These are phyloP conservation scores for Mortierella sp. DNA, from an alignment of 371 early-diverging fungal genomes.

Conservation along the genomic window DNA sequence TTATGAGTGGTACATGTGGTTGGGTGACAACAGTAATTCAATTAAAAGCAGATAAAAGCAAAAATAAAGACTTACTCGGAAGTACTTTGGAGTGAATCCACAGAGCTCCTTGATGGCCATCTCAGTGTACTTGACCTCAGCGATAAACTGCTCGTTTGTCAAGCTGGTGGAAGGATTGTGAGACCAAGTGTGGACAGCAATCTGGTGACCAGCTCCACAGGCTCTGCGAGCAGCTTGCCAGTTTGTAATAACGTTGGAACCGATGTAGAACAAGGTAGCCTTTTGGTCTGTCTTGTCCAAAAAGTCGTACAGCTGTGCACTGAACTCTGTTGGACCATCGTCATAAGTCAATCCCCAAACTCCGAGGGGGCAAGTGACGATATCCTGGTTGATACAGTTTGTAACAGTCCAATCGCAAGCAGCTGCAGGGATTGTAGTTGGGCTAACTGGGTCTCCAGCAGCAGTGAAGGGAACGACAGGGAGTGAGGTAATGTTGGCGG, in stretches of 20 bases:
- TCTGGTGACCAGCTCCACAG: constrained; percentile 74
- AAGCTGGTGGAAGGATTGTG: constrained; percentile 76
- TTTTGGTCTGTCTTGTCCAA: constrained; percentile 64
- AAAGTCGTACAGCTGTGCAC: constrained; percentile 59
- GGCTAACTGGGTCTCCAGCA: constrained; percentile 56
- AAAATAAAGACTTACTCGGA: constrained; percentile 44
- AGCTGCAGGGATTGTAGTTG: constrained; percentile 45
- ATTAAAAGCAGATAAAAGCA: background rate
- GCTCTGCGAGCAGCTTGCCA: constrained; percentile 59
- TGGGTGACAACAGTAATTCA: background rate
- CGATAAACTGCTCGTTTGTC: constrained; percentile 76
- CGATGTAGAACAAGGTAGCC: constrained; percentile 81
- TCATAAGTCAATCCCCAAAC: constrained; percentile 75
- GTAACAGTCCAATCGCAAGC: constrained; percentile 53
- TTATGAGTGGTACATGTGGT: background rate
- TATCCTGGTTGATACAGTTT: constrained; percentile 59
- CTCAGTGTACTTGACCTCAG: constrained; percentile 80
- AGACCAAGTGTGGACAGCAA: constrained; percentile 81
- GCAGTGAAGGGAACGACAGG: constrained; percentile 56
- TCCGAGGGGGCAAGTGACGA: constrained; percentile 33
- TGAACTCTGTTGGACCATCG: constrained; percentile 75
- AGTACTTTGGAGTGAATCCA: constrained; percentile 59
- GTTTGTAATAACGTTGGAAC: constrained; percentile 65
- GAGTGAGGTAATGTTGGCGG: constrained; percentile 60
- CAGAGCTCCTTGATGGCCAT: constrained; percentile 70